Evolutionary conservation across 306 rosid species (phyloP), one percentile per base, ranked within the genome.

Genomic region (Psophocarpus tetragonolobus): DNA sequence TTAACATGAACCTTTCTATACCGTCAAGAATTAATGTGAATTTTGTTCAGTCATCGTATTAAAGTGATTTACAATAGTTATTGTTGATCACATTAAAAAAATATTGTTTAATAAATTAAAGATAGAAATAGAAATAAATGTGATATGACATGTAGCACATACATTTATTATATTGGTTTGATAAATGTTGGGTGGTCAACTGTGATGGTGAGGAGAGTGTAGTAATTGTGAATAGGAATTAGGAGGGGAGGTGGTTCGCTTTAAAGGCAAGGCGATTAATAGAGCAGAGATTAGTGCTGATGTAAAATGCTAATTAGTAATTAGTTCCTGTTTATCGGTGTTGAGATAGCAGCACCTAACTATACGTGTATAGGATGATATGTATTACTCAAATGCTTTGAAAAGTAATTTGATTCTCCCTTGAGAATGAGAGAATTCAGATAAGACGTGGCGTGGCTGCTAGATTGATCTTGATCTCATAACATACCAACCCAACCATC

Each of bases 401-500:
- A 58, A 26, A 61, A 53, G 9, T 56, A 38, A 13, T 18, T 4
- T 5, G 48, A 41, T n/a, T 36, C 39, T 76, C 30, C 53, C 50
- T 66, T 66, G 32, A 23, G n/a, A n/a, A n/a, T n/a, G n/a, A n/a
- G n/a, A n/a, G n/a, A n/a, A n/a, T n/a, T n/a, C n/a, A n/a, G n/a
- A n/a, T n/a, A n/a, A n/a, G 20, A 18, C 38, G 32, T 39, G 53
- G 3, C 29, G 35, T 21, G 72, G 35, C 18, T 27, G 2, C 8
- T 50, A 4, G 57, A 11, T 6, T 33, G 27, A 62, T 68, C 26
- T 45, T n/a, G n/a, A n/a, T n/a, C 58, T 3, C 26, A 30, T 33
- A 35, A 42, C 38, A 32, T 32, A 65, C 77, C 71, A 69, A 78
- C 82, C 77, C 71, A 69, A 78, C 82, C 63, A 57, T 38, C 82